Evolutionary conservation across 148 eudicot genomes (phyloP), one percentile per base, ranked within the genome.

Genomic region (Talinum fruticosum): DNA sequence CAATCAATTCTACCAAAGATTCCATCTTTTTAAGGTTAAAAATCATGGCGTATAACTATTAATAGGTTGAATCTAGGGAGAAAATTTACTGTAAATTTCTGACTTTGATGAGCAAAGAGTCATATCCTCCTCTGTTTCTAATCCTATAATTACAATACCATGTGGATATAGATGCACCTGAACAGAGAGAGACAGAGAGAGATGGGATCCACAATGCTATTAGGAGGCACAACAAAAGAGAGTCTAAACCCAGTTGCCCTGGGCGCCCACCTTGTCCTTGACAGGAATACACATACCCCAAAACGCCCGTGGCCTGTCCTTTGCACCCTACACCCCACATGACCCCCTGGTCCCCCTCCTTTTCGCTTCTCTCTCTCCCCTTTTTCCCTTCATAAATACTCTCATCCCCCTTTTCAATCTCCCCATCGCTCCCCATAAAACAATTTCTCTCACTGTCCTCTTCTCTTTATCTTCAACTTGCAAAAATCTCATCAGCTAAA

Each of bases 311-410:
- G 88, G 72, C 72, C 44, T 88, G 85, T 73, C 81, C 87, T 79
- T 34, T 73, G 62, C 72, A 69, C 68, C 77, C 84, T 77, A 79
- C 76, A 57, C 80, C 82, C 83, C 87, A 81, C 83, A 79, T 82
- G 74, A 75, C 79, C 75, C 69, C 79, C 72, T 28, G 66, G 66
- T 62, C 66, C 75, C 32, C 32, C 15, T 69, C 8, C 71, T 77
- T 18, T 38, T 36, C 66, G 62, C 41, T 66, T 36, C 30, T 18
- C 16, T 13, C 32, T 62, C 34, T 29, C 49, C 49, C 64, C 54
- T 51, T 10, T 68, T 53, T 32, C 66, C 64, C 86, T 87, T 75
- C 80, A 78, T 87, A 90, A 88, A 88, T 85, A 84, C 87, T n/a
- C 84, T 70, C 75, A 76, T 80, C 62, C 62, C 76, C 76, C 74